Evolutionary conservation across 495 filamentous ascomycete genomes (phyloP), one percentile per base, ranked within the genome.

Genomic region (Hypoxylon fragiforme): DNA sequence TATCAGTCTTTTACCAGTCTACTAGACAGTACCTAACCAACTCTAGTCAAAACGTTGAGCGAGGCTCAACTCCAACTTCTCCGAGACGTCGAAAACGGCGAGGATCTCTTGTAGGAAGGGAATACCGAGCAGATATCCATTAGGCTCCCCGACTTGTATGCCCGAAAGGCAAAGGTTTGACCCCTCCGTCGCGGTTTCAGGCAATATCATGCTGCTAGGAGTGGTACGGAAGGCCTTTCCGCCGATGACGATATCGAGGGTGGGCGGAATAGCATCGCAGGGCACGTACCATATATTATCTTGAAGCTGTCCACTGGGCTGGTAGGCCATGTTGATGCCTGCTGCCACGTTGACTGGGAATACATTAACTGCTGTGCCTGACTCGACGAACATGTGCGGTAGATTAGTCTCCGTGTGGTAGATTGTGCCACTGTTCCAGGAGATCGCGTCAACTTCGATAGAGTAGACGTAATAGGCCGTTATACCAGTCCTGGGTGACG

Each of bases 31-130:
- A n/a, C n/a, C n/a, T n/a, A n/a, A n/a, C n/a, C n/a, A n/a, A 28
- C 9, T 15, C 31, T 54, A 60, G 46, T 59, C 55, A 8, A 61
- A 15, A 16, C 64, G 49, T 40, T 67, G 62, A 13, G 69, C 70
- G 47, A 73, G 79, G 34, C 73, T 63, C 71, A 85, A 70, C 72
- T 77, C 69, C 55, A 71, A 73, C 43, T 68, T 74, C n/a, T 75
- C 78, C 28, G 54, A 53, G 41, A 83, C 65, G 66, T 84, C 81
- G 62, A 80, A 83, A 5, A 84, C 80, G 0, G 71, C 68, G 0
- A 85, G 65, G 0, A 84, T 81, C 47, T 77, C 80, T 69, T 82
- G 83, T 72, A 83, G 72, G 60, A 83, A 86, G 1, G 73, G 71
- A 56, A 82, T 78, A 9, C 83, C 82, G n/a, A 87, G 61, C 22